Base-by-base conservation (phyloP, 805 yeast species). In the Suhomyces faveliae region DNA sequence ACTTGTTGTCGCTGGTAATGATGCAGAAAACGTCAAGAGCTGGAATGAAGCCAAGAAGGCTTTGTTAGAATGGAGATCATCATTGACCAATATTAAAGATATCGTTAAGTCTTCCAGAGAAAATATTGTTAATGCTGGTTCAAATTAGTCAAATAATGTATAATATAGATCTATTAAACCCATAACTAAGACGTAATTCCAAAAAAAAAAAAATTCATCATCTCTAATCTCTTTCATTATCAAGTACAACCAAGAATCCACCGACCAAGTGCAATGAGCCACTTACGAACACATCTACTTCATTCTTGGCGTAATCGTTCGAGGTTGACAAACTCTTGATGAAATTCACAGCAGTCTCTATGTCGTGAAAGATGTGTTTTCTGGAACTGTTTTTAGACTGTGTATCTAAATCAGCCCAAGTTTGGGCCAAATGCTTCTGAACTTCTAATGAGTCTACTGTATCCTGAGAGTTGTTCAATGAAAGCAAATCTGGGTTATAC, bases 191-290 rank as follows among this genome's bases (percentile, higher is more conserved):
- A 20, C 37, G 19, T 17, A 33, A 20, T 17, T 33, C n/a, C 9
- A 7, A 24, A 24, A 7, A 24, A 9, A 17, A 17, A 33, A 5
- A 33, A 33, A 4, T 8, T 27, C 3, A 17, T 17, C n/a, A 33
- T 33, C 21, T 35, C 49, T 57, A 65, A 43, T 64, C 66, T 47
- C 51, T 65, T 41, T 67, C 66, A 21, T 66, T 65, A 46, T 92
- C 97, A 38, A 89, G 68, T 5, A 91, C 97, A 2, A 89, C 90
- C 33, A 94, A 68, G 48, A 94, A 79, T 0, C 98, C 99, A 13
- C 99, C 99, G 9, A 94, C 96, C 48, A 95, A 72, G 63, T 92
- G 97, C 54, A 94, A 73, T 4, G 97, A 90, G 0, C 99, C 99
- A 50, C 95, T 87, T 0, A 90, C 97, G 68, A 90, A 86, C 1